A percentile compares a stretch with the other conserved stretches of the same genome.
Evolutionary conservation across 1,284 basidiomycete genomes (phyloP).

Genomic region (Mycena citricolor): DNA sequence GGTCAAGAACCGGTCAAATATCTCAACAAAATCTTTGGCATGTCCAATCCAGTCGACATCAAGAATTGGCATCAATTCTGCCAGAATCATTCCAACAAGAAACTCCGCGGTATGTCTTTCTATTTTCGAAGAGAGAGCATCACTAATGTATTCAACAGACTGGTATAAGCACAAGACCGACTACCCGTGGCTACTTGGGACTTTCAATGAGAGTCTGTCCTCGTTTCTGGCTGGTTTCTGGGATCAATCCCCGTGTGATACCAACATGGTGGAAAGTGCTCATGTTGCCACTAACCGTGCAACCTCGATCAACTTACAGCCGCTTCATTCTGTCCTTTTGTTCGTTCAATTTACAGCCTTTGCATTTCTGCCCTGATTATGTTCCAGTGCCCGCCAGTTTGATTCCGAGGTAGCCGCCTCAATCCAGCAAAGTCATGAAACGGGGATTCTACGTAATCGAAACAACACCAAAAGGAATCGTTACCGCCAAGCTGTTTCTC

Average conservation of each 20-base stretch:
- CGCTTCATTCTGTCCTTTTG: background rate
- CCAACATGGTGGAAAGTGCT: conserved; percentile 11
- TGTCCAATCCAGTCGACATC: background rate
- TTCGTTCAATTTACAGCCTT: background rate
- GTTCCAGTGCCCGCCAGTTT: too few relatives aligned
- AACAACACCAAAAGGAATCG: too few relatives aligned
- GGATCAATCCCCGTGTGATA: conserved; percentile 3
- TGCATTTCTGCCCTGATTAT: too few relatives aligned
- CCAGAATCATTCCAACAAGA: background rate
- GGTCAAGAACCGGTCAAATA: conserved; percentile 4
- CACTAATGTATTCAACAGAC: too few relatives aligned
- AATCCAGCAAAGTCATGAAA: too few relatives aligned
- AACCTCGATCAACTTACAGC: conserved; percentile 3
- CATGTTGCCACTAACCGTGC: conserved; percentile 5
- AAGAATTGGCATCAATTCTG: conserved; percentile 4
- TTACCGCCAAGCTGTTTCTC: too few relatives aligned
- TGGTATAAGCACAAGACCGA: conserved; percentile 11
- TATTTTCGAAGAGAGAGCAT: too few relatives aligned
- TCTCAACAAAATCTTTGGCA: background rate
- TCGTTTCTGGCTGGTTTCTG: conserved; percentile 2
- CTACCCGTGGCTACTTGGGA: conserved; percentile 7
- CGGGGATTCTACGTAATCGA: too few relatives aligned
- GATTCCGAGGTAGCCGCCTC: too few relatives aligned
- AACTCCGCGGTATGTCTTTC: background rate
- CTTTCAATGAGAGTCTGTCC: conserved; percentile 8